These are phyloP conservation scores for Sinapis alba DNA, from an alignment of 441 rosid species.

Conservation along the genomic window DNA sequence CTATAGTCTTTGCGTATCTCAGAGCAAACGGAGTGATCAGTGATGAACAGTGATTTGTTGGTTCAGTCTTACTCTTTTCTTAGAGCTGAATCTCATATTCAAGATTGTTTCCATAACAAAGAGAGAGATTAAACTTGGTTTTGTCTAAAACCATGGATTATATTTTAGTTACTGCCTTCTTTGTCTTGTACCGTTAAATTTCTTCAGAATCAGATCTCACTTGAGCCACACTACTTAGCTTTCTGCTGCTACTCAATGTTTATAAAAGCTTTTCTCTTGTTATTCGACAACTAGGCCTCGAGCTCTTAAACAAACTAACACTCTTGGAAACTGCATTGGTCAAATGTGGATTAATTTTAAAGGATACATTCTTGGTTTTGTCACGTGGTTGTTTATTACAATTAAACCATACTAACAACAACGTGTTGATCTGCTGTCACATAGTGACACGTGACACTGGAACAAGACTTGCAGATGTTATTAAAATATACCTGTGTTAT, in stretches of 20 bases:
- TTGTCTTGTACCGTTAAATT: background rate
- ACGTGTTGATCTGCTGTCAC: background rate
- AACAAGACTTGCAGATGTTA: background rate
- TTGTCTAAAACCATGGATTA: slow-evolving; percentile 26
- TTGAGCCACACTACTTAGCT: background rate
- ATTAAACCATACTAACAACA: background rate
- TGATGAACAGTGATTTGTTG: slow-evolving; percentile 7
- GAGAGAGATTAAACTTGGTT: slow-evolving; percentile 18
- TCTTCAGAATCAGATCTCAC: background rate
- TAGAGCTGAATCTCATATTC: slow-evolving; percentile 15
- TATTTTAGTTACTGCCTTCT: background rate
- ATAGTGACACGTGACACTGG: background rate
- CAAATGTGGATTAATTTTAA: background rate
- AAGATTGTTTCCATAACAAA: slow-evolving; percentile 25
- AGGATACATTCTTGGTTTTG: background rate
- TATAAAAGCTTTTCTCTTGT: background rate
- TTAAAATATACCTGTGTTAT: background rate
- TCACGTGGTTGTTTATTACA: background rate
- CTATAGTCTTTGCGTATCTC: slow-evolving; percentile 57
- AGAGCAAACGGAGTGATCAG: slow-evolving; percentile 36
- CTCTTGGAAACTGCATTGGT: background rate
- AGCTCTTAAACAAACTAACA: background rate
- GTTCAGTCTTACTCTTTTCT: slow-evolving; percentile 22
- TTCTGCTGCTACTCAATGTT: too few species aligned
- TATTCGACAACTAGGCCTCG: background rate